Evolutionary conservation across 2,329 filamentous ascomycete genomes (phyloP).

Genomic region (Trichoderma sp.): DNA sequence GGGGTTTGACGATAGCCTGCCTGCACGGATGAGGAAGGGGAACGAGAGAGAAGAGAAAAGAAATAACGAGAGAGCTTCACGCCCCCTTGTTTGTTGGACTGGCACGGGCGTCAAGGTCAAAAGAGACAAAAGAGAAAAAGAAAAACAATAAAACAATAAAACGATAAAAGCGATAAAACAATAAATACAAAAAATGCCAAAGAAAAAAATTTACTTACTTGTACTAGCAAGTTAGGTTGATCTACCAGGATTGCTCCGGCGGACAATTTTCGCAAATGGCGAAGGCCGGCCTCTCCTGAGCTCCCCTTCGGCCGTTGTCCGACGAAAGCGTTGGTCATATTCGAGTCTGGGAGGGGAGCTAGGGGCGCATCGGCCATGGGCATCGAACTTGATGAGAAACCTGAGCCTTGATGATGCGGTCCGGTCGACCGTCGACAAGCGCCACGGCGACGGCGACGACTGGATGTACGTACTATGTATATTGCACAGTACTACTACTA

Average conservation of each 20-base stretch:
- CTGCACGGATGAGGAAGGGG: neutral
- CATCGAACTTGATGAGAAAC: neutral
- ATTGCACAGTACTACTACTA: too few relatives aligned
- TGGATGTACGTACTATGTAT: too few relatives aligned
- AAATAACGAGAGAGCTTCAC: neutral
- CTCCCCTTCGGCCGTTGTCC: slow-evolving; percentile 18
- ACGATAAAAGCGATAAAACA: neutral
- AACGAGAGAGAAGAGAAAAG: neutral
- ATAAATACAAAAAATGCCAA: neutral
- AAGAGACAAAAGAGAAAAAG: neutral
- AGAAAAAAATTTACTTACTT: too few relatives aligned
- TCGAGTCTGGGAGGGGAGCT: slow-evolving; percentile 6
- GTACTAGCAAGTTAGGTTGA: neutral
- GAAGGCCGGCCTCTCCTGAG: slow-evolving; percentile 5
- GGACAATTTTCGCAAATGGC: slow-evolving; percentile 17
- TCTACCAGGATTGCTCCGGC: slow-evolving; percentile 10
- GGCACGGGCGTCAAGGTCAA: neutral
- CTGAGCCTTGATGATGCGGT: neutral
- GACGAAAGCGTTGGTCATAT: slow-evolving; percentile 14
- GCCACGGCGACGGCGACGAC: neutral
- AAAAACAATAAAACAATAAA: neutral
- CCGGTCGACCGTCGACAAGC: neutral
- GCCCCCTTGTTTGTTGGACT: neutral
- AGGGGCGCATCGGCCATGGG: slow-evolving; percentile 5
- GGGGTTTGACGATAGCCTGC: neutral